Percentiles rank a stretch among this genome's conserved stretches.
Conservation (phyloP, 495 filamentous ascomycete genomes). For the Neurospora intermedia region DNA sequence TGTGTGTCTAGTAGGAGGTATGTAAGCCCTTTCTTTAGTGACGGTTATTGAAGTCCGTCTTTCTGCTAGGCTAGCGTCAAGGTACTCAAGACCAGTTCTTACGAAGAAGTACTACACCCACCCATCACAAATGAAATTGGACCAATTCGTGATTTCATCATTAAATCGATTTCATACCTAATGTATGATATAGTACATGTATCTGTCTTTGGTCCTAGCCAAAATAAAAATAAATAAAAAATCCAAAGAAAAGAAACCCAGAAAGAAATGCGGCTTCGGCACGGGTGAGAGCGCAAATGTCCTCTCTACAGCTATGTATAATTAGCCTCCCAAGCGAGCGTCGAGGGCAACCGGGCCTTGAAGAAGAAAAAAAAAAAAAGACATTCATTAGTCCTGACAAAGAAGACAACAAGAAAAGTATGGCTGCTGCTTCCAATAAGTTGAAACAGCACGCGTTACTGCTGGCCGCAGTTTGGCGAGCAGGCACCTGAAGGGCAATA, state of each 20-base stretch:
- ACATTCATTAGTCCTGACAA: not conserved
- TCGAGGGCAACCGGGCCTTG: not conserved
- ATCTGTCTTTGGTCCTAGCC: not conserved
- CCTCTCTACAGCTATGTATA: not conserved
- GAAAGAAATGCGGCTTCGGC: no score
- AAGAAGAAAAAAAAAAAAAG: not conserved
- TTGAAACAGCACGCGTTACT: not conserved
- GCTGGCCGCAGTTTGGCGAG: conserved; percentile 4
- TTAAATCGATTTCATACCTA: not conserved
- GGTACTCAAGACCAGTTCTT: not conserved
- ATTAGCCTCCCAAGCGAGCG: not conserved
- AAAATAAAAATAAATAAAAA: not conserved
- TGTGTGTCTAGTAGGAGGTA: not conserved
- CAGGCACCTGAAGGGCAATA: conserved; percentile 35
- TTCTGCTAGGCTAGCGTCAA: not conserved
- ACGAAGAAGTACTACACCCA: not conserved
- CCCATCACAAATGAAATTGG: not conserved
- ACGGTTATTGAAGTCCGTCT: not conserved
- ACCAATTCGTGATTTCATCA: not conserved
- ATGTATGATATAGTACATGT: not conserved
- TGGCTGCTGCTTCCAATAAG: not conserved
- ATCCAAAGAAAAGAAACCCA: not conserved
- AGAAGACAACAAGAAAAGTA: not conserved
- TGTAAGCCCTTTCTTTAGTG: not conserved
- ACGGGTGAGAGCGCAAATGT: not conserved